Base-by-base conservation (phyloP, 1,284 basidiomycete genomes). In the Cutaneotrichosporon sp. region DNA sequence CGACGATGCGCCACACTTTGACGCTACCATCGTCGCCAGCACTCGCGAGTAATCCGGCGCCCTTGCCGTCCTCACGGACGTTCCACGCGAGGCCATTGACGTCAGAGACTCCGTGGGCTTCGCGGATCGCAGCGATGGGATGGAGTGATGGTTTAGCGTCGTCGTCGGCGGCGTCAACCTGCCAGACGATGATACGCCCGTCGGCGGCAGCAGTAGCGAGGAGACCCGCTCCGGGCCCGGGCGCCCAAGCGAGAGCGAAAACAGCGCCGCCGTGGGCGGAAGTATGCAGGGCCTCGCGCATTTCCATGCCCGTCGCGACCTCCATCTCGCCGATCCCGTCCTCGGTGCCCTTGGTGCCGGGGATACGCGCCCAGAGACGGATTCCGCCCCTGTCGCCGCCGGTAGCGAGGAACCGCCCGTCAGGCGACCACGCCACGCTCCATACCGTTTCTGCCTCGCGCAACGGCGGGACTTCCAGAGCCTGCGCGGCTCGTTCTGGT, bases 381-480 rank as follows among this genome's bases (percentile, higher is more conserved):
- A 82, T 76, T 8, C 73, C 74, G 14, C 75, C 74, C 4, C 54
- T 44, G 55, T 77, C 75, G 2, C 75, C 75, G 14, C 73, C 74
- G 49, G 68, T 68, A 2, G 91, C 92, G 21, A 99, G 82, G 70
- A 86, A 94, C 46, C 79, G 77, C 1, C 90, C 90, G 52, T 83
- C 80, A 1, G 86, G 93, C 9, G 87, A 85, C 70, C 81, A 83
- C 1, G 87, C 82, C 35, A 97, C 69, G 1, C 85, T 81, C 96
- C 96, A 99, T 8, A 99, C 91, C 0, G 96, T 98, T 52, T 74
- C 75, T 17, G 70, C 65, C 51, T 76, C 74, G 40, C 64, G 58
- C 21, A 76, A 64, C 47, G 58, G 69, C 20, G 72, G 78, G 55
- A 67, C 63, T 21, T 56, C 55, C 36, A 76, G 55, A 3, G 50